Percentiles rank a stretch among this genome's conserved stretches.
Conservation (phyloP, 2,329 filamentous ascomycete genomes). For the Teratosphaeria viscida region DNA sequence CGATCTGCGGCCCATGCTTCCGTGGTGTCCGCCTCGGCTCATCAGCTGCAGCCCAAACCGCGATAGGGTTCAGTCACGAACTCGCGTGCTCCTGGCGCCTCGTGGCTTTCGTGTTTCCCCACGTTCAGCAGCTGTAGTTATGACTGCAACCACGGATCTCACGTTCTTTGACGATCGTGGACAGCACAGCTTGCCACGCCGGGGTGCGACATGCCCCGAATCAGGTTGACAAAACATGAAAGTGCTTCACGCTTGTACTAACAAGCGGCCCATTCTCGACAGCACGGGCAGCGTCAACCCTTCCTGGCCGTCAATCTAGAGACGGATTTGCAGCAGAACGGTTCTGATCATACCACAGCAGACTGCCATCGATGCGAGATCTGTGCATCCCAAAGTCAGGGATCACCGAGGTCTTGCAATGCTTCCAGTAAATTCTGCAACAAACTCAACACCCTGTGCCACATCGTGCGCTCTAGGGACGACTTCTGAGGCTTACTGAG, state of each 20-base stretch:
- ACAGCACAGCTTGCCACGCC: neutral
- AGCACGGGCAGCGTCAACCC: neutral
- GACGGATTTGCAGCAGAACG: neutral
- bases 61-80: neutral
- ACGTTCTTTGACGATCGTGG: neutral
- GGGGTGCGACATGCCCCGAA: neutral
- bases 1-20: too few relatives aligned
- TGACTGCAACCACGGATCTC: neutral
- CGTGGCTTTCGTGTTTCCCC: neutral
- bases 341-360: neutral
- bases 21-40: neutral
- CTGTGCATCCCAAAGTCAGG: neutral
- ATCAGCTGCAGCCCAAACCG: neutral
- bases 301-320: neutral
- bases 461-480: too few relatives aligned
- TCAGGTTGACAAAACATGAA: neutral
- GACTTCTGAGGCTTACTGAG: too few relatives aligned
- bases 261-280: neutral
- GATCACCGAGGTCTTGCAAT: neutral
- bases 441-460: neutral
- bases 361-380: neutral
- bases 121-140: neutral
- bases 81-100: neutral
- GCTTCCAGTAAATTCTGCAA: neutral
- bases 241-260: neutral